A percentile compares a stretch with the other conserved stretches of the same genome.
phyloP scores from a whole-genome alignment of 169 alveolate genomes.

The Haemoproteus tartakovskyi region DNA sequence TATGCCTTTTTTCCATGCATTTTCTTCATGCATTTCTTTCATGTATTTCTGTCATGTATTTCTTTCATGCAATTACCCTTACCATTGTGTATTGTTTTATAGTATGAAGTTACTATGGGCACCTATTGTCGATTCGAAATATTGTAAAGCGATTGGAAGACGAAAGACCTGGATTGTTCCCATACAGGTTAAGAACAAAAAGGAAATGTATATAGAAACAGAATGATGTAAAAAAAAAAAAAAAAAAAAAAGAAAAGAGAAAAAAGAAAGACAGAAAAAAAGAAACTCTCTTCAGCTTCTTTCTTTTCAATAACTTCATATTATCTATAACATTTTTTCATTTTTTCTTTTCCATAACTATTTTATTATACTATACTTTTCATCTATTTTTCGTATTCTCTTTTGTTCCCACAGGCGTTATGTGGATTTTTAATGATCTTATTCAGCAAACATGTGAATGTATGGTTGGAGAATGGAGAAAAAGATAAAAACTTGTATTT shows the following conservation, averaged over 20 bases:
- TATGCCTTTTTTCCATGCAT: no score
- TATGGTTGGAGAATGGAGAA: slow-evolving; percentile 71
- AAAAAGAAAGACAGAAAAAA: not conserved
- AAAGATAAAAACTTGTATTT: slow-evolving; percentile 40
- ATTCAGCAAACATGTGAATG: slow-evolving; percentile 58
- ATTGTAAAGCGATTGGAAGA: slow-evolving; percentile 82
- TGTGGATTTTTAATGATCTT: slow-evolving; percentile 68
- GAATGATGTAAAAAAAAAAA: not conserved
- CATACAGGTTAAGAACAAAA: slow-evolving; percentile 73
- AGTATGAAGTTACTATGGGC: slow-evolving; percentile 92
- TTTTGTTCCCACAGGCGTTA: slow-evolving; percentile 45
- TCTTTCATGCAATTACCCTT: no score
- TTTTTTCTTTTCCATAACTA: no score
- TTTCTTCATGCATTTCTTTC: no score
- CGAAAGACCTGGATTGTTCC: slow-evolving; percentile 93
- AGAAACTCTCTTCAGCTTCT: not conserved
- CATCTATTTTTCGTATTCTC: no score
- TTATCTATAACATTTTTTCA: no score
- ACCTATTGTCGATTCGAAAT: slow-evolving; percentile 89
- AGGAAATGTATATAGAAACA: no score
- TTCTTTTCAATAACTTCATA: not conserved
- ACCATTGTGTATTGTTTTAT: no score
- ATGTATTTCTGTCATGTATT: no score
- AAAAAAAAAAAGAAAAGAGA: not conserved
- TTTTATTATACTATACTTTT: no score